Evolutionary conservation across 306 rosid species (phyloP).

Genomic region (Luffa aegyptiaca): DNA sequence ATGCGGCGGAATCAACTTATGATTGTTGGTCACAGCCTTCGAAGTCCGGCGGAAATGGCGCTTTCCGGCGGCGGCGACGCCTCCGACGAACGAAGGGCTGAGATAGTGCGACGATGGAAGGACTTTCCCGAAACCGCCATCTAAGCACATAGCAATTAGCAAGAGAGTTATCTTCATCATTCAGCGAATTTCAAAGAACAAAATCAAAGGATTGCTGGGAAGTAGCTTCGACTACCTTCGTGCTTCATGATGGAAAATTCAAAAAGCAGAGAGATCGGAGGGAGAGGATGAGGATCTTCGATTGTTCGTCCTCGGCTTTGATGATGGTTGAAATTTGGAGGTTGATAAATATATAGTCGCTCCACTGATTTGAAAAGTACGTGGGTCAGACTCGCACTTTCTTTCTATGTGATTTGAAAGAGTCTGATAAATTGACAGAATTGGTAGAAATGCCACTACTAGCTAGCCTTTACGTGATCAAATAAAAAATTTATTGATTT

Average conservation of each 20-base stretch:
- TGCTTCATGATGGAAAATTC: slow-evolving; percentile 14
- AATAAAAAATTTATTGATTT: too few species aligned
- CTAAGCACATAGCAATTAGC: slow-evolving; percentile 14
- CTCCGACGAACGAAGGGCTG: slow-evolving; percentile 38
- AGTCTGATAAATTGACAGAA: background rate
- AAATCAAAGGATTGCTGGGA: background rate
- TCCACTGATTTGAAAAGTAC: background rate
- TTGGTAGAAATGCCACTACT: background rate
- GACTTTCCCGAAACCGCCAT: slow-evolving; percentile 23
- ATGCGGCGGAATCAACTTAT: slow-evolving; percentile 28
- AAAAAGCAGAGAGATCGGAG: background rate
- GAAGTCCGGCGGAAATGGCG: slow-evolving; percentile 8
- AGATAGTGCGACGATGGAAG: slow-evolving; percentile 18
- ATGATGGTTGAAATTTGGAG: background rate
- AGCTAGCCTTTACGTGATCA: background rate
- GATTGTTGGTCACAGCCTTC: background rate
- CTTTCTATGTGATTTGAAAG: background rate
- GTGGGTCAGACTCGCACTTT: background rate
- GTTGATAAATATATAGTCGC: background rate
- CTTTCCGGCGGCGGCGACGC: slow-evolving; percentile 20
- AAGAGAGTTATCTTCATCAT: background rate
- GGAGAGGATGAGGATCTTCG: background rate
- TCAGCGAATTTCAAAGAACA: background rate
- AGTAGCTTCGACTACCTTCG: slow-evolving; percentile 10
- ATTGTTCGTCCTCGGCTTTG: background rate